These are phyloP conservation scores for Coniochaeta prunicola DNA, from an alignment of 2,329 filamentous ascomycete species.

Conservation along the genomic window DNA sequence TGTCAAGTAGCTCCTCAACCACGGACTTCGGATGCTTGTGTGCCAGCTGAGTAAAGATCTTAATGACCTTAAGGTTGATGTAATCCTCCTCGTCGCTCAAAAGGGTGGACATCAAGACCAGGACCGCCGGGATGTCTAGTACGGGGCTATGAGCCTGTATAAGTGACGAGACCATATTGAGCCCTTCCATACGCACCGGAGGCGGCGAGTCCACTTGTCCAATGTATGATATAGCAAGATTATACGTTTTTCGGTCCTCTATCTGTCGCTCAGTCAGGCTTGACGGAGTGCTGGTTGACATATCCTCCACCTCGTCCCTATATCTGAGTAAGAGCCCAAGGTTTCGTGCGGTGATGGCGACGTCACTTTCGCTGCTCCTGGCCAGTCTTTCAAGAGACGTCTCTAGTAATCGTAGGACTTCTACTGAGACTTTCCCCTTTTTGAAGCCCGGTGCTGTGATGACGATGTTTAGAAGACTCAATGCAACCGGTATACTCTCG, in stretches of 20 bases:
- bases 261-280: slow-evolving; percentile 38
- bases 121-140: slow-evolving; percentile 58
- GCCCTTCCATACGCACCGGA: slow-evolving; percentile 58
- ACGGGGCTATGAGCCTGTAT: slow-evolving; percentile 48
- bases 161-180: slow-evolving; percentile 52
- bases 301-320: slow-evolving; percentile 43
- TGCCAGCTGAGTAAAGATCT: slow-evolving; percentile 55
- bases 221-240: slow-evolving; percentile 57
- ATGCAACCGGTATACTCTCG: slow-evolving; percentile 42
- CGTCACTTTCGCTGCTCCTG: slow-evolving; percentile 27
- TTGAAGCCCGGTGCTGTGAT: slow-evolving; percentile 51
- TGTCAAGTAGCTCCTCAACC: slow-evolving; percentile 54
- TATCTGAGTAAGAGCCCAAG: slow-evolving; percentile 48
- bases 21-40: slow-evolving; percentile 55
- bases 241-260: slow-evolving; percentile 56
- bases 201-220: slow-evolving; percentile 54
- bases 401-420: slow-evolving; percentile 38
- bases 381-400: slow-evolving; percentile 37
- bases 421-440: slow-evolving; percentile 34
- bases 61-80: slow-evolving; percentile 62
- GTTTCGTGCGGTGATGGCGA: slow-evolving; percentile 48
- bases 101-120: slow-evolving; percentile 57
- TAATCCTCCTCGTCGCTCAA: slow-evolving; percentile 63
- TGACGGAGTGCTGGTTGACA: slow-evolving; percentile 22
- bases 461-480: slow-evolving; percentile 56